phyloP scores from a whole-genome alignment of 2,329 filamentous ascomycete species.

The Diaporthe ilicicola region DNA sequence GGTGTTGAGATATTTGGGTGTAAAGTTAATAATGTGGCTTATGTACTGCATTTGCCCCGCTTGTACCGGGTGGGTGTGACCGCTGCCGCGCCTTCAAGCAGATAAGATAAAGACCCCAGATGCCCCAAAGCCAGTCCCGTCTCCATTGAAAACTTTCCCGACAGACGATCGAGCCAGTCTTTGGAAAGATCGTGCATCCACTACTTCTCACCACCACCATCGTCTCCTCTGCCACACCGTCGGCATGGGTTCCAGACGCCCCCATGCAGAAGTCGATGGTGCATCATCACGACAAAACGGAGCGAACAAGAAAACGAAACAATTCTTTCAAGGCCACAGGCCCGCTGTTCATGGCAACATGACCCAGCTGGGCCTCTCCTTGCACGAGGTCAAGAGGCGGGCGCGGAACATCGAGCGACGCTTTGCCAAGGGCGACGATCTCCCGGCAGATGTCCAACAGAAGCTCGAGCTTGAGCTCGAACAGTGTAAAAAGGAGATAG shows the following conservation, averaged over 20 bases:
- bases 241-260: conserved; percentile 43
- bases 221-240: background rate
- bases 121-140: background rate
- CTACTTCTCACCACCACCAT: background rate
- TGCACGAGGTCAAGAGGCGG: conserved; percentile 68
- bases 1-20: too few relatives aligned
- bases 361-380: conserved; percentile 42
- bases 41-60: too few relatives aligned
- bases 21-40: too few relatives aligned
- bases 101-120: conserved; percentile 22
- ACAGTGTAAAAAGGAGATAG: conserved; percentile 71
- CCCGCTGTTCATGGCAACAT: conserved; percentile 60
- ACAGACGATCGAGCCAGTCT: background rate
- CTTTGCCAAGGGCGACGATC: conserved; percentile 65
- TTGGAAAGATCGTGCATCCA: background rate
- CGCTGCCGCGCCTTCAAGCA: too few relatives aligned
- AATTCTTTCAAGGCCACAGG: conserved; percentile 48
- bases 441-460: conserved; percentile 73
- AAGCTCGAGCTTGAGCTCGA: conserved; percentile 78
- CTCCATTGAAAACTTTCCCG: conserved; percentile 20
- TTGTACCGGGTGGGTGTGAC: too few relatives aligned
- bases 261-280: conserved; percentile 38
- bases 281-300: conserved; percentile 31
- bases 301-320: conserved; percentile 38
- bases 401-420: conserved; percentile 74